Evolutionary conservation across 352 stramenopile genomes (phyloP).

Genomic region (Pythium volutum): DNA sequence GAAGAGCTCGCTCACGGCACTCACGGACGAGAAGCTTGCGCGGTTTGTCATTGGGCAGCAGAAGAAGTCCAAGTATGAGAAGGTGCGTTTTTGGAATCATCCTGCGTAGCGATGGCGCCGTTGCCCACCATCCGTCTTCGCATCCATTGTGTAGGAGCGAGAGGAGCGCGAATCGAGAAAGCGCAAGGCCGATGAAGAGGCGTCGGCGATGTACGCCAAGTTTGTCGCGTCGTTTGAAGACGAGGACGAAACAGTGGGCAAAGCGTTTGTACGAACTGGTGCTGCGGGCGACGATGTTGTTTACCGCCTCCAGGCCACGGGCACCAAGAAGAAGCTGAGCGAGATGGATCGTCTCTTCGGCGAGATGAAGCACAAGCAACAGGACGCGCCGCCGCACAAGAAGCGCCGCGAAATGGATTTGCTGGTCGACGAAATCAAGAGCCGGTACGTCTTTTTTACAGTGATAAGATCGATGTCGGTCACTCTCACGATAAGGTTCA

Average conservation of each 20-base stretch:
- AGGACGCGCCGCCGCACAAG: conserved; percentile 23
- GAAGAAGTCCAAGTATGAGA: conserved; percentile 88
- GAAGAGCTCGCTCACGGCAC: conserved; percentile 53
- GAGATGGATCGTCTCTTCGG: conserved; percentile 72
- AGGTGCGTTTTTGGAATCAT: conserved; percentile 29
- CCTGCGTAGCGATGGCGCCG: not conserved
- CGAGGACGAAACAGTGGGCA: conserved; percentile 54
- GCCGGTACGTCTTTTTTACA: conserved; percentile 34
- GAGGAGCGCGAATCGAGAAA: conserved; percentile 84
- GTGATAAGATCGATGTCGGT: too few relatives aligned
- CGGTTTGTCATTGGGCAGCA: conserved; percentile 73
- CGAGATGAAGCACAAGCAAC: conserved; percentile 72
- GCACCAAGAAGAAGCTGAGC: conserved; percentile 36
- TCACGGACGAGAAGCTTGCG: conserved; percentile 80
- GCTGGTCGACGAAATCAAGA: conserved; percentile 90
- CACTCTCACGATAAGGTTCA: too few relatives aligned
- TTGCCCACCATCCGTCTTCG: not conserved
- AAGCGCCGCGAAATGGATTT: conserved; percentile 83
- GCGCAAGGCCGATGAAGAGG: conserved; percentile 80
- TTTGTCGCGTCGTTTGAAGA: conserved; percentile 90
- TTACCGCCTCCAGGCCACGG: conserved; percentile 19
- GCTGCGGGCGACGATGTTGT: conserved; percentile 10
- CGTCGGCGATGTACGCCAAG: conserved; percentile 83
- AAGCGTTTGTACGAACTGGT: conserved; percentile 53
- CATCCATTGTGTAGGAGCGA: conserved; percentile 35